Evolutionary conservation across 1,284 basidiomycete species (phyloP), one percentile per base, ranked within the genome.

Genomic region (Ceratobasidium sp.): DNA sequence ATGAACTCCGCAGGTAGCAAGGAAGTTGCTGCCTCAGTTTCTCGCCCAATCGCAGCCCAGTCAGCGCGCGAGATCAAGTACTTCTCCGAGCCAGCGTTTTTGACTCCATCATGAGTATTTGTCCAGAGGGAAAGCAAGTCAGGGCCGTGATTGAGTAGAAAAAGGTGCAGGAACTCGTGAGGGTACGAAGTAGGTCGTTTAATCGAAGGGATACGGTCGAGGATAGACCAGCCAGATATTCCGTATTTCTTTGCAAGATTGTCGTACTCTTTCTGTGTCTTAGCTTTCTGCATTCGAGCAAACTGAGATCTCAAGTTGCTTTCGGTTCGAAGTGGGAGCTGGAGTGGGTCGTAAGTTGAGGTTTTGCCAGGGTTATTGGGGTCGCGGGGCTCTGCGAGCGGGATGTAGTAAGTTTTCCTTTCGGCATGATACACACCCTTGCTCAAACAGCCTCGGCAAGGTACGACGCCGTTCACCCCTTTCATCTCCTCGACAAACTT

Each of bases 401-500:
- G 10, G 7, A 64, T 52, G 15, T 59, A 67, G 20, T 79, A 79
- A n/a, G 61, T 67, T 10, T 42, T 15, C 40, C 52, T 42, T 5
- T 13, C 33, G 17, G 26, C 9, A 38, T 73, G 61, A 48, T 52
- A 59, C 15, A 56, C 65, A 17, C 84, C 87, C 7, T 62, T 77
- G 13, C 89, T 88, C 0, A 82, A 80, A 81, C 88, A 89, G 80
- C 86, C 85, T 1, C 85, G 84, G 79, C 88, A 89, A 0, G 88
- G 87, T 1, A 54, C 82, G 26, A 83, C 57, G 0, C 84, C 86
- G 77, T 89, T 89, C 67, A 87, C 87, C 0, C 88, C 88, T 78
- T 88, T 88, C 84, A 88, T 87, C 0, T 82, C 78, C 84, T 54
- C 54, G 26, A 57, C 23, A 38, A 56, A 38, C 20, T 56, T 80